Percentiles rank a stretch among this genome's conserved stretches.
Evolutionary conservation across 208 protist species (phyloP).

Genomic region (Leishmania guyanensis): DNA sequence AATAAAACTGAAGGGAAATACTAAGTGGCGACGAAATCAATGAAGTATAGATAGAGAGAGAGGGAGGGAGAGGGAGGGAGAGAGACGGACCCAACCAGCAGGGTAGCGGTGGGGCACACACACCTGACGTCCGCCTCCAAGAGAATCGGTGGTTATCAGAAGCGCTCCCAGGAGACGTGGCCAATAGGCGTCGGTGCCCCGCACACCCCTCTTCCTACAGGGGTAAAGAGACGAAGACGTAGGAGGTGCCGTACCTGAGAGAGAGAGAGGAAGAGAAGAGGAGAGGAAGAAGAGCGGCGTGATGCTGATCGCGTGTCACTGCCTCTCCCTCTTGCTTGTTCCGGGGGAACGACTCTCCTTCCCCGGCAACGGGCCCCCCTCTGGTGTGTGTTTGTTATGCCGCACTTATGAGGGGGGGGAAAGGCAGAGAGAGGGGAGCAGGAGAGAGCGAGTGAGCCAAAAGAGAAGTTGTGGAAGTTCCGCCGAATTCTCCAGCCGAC

Average conservation of each 20-base stretch:
- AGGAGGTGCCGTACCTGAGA: neutral
- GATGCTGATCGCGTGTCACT: neutral
- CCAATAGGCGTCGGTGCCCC: neutral
- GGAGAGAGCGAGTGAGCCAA: neutral
- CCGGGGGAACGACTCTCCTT: neutral
- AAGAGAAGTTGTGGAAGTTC: neutral
- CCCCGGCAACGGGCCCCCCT: neutral
- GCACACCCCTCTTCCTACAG: neutral
- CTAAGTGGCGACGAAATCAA: neutral
- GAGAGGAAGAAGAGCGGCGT: neutral
- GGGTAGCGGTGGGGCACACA: neutral
- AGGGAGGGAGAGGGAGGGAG: neutral
- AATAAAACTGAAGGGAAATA: neutral
- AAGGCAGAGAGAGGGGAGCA: no score
- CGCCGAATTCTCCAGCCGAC: neutral
- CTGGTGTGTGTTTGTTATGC: no score
- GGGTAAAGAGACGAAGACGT: neutral
- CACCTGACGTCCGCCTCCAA: neutral
- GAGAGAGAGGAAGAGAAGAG: neutral
- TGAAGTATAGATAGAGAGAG: neutral
- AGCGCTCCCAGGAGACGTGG: neutral
- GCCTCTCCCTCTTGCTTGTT: neutral
- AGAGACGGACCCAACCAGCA: neutral
- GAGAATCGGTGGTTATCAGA: neutral
- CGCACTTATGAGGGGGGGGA: no score